Evolutionary conservation across 2,329 filamentous ascomycete species (phyloP), one percentile per base, ranked within the genome.

Genomic region (Fusarium continuum): DNA sequence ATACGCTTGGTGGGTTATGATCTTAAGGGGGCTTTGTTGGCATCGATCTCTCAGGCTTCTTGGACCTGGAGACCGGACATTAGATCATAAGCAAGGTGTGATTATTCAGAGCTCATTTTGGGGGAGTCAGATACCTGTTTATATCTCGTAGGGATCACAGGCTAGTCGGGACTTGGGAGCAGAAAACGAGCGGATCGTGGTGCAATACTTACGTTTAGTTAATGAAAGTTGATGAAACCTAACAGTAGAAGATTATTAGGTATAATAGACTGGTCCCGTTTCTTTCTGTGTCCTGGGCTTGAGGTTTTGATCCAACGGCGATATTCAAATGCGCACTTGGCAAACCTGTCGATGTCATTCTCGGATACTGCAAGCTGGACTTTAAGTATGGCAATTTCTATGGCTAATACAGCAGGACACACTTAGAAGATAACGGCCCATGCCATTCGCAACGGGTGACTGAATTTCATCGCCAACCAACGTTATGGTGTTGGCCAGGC

Each of bases 391-490:
- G 57, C 65, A 0, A 43, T 68, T 2, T 53, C 65, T 6, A 66
- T 64, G 22, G 65, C 64, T 11, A 68, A 68, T 5, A 69, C 73
- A 2, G 74, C 76, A 0, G 75, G 76, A 0, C 74, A 78, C 23
- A 78, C 76, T 0, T 78, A 78, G 38, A 76, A 81, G 43, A 73
- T 73, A 0, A 82, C 80, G 0, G 71, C 75, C 2, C 82, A 82
- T 17, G 72, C 82, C 2, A n/a, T n/a, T n/a, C n/a, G n/a, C n/a
- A n/a, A n/a, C n/a, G n/a, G n/a, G n/a, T n/a, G n/a, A n/a, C n/a
- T n/a, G n/a, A n/a, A n/a, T n/a, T n/a, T n/a, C n/a, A n/a, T n/a
- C n/a, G n/a, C n/a, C n/a, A n/a, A n/a, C n/a, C n/a, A n/a, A n/a
- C n/a, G n/a, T n/a, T n/a, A n/a, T n/a, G n/a, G n/a, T n/a, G n/a